Conservation (phyloP, 345 rosid species). For the Rubroshorea leprosula region DNA sequence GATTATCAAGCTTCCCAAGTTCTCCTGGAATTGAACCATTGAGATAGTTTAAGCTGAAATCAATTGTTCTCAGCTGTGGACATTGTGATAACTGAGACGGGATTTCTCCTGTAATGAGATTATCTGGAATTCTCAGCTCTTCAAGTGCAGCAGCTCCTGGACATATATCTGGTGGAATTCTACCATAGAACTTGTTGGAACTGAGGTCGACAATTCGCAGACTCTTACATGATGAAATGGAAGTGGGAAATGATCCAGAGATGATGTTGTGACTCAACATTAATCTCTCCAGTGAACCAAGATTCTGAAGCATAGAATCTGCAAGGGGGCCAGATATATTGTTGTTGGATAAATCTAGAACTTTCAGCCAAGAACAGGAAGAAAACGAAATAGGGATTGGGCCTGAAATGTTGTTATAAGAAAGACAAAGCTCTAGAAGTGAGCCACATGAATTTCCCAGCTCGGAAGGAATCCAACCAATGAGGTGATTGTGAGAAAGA, state of each 20-base stretch:
- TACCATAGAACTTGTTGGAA: constrained; percentile 67
- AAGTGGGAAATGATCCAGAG: constrained; percentile 63
- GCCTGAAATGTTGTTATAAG: constrained; percentile 76
- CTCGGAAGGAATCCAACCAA: constrained; percentile 82
- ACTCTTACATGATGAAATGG: constrained; percentile 64
- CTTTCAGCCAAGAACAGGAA: constrained; percentile 60
- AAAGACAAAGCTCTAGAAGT: constrained; percentile 51
- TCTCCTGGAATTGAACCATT: constrained; percentile 79
- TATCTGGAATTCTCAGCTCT: constrained; percentile 79
- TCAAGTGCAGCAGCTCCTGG: constrained; percentile 75
- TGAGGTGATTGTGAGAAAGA: constrained; percentile 65
- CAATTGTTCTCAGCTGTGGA: constrained; percentile 61
- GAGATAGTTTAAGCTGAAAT: constrained; percentile 80
- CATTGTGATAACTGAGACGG: constrained; percentile 77
- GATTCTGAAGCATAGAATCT: constrained; percentile 43
- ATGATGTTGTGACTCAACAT: constrained; percentile 65
- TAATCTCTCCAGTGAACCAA: constrained; percentile 57
- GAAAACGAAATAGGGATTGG: constrained; percentile 61
- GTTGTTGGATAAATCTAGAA: constrained; percentile 81
- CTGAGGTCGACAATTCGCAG: constrained; percentile 64
- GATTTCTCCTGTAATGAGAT: constrained; percentile 63
- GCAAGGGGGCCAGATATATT: constrained; percentile 77
- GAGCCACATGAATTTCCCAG: constrained; percentile 63
- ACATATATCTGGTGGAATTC: constrained; percentile 72
- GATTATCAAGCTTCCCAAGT: constrained; percentile 67